Conservation (phyloP, 2,329 filamentous ascomycete genomes). For the Calonectria multiphialidica region DNA sequence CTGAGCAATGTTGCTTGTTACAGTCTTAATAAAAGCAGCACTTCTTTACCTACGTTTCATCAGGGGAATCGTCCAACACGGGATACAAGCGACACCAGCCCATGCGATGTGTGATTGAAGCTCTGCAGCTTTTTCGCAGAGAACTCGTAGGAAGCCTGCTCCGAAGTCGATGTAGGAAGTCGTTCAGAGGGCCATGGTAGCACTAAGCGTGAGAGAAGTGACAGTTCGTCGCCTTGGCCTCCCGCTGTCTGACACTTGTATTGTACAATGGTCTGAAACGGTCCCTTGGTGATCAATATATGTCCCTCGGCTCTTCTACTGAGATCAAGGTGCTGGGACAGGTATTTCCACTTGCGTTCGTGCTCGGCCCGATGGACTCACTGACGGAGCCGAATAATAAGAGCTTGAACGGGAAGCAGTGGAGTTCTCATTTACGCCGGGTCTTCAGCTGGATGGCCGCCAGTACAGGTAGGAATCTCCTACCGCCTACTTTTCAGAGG, state of each 20-base stretch:
- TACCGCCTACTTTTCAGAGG: constrained; percentile 35
- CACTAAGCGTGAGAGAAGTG: constrained; percentile 38
- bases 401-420: constrained; percentile 16
- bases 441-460: constrained; percentile 27
- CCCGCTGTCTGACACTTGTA: constrained; percentile 42
- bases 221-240: constrained; percentile 41
- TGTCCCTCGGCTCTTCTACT: constrained; percentile 13
- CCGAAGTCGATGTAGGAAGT: constrained; percentile 46
- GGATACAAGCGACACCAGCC: constrained; percentile 24
- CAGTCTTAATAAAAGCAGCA: not conserved
- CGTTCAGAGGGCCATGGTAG: constrained; percentile 34
- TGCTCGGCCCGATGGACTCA: constrained; percentile 41
- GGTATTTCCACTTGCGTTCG: constrained; percentile 32
- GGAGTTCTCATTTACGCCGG: constrained; percentile 25
- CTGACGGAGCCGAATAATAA: constrained; percentile 31
- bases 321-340: constrained; percentile 25
- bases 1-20: not conserved
- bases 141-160: constrained; percentile 38
- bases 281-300: constrained; percentile 29
- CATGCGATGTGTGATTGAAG: constrained; percentile 31
- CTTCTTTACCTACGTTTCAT: constrained; percentile 6
- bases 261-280: constrained; percentile 49
- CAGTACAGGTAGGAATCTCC: constrained; percentile 11
- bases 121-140: constrained; percentile 24
- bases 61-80: constrained; percentile 27